Evolutionary conservation across 2,329 filamentous ascomycete species (phyloP).

Genomic region (Hymenotorrendiella dingleyae): DNA sequence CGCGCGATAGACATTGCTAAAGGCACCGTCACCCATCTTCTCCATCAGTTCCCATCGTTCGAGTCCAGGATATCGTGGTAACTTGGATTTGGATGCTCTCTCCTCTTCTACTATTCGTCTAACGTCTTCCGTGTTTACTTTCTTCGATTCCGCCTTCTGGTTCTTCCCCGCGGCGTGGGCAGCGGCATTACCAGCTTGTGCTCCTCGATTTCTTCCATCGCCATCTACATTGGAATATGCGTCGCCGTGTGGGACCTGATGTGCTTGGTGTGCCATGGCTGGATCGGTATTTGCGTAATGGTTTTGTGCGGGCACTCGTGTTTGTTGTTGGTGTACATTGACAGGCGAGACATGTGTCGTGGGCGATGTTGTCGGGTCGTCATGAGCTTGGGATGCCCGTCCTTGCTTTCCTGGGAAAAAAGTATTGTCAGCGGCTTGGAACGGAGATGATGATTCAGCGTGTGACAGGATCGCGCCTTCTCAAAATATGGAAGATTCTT

Average conservation of each 20-base stretch:
- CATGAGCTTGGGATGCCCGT: constrained; percentile 56
- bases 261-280: constrained; percentile 51
- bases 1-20: constrained; percentile 96
- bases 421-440: constrained; percentile 15
- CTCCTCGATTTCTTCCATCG: constrained; percentile 59
- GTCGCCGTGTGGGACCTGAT: constrained; percentile 41
- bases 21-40: constrained; percentile 98
- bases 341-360: constrained; percentile 39
- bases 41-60: constrained; percentile 82
- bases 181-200: constrained; percentile 60
- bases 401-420: constrained; percentile 71
- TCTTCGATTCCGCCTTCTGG: constrained; percentile 33
- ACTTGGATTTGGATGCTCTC: constrained; percentile 75
- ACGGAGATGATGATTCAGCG: constrained; percentile 1
- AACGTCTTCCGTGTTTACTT: constrained; percentile 61
- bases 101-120: constrained; percentile 88
- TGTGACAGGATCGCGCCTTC: background rate
- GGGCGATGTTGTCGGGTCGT: constrained; percentile 45
- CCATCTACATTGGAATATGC: constrained; percentile 58
- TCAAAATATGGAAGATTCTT: constrained; percentile 26
- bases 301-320: constrained; percentile 34
- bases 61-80: constrained; percentile 78
- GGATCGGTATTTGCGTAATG: constrained; percentile 51
- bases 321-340: constrained; percentile 50
- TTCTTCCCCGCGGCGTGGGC: constrained; percentile 60